Base-by-base conservation (phyloP, 2,329 filamentous ascomycete genomes). In the Botrytis aclada region DNA sequence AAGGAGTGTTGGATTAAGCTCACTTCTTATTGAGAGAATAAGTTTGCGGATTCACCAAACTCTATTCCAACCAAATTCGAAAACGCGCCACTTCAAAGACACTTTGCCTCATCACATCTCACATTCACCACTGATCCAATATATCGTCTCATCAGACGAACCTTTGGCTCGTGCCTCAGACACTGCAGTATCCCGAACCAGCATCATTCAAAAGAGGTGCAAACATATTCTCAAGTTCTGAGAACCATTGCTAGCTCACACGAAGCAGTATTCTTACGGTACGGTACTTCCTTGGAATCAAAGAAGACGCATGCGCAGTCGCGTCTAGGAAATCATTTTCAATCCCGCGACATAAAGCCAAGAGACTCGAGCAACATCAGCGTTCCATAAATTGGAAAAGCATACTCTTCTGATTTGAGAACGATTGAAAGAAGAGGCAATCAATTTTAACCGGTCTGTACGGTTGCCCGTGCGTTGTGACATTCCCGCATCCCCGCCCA, bases 141-240 rank as follows among this genome's bases (percentile, higher is more conserved):
- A 75, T n/a, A 74, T 76, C 75, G 66, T 62, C 63, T 73, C 70
- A 76, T 75, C 77, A 72, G 78, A 80, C 78, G 78, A 80, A 80
- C 78, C 73, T 79, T 62, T 79, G 78, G 79, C 75, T 77, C 75
- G 78, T 79, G 79, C 77, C 75, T 76, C 66, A 75, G 74, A 76
- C 73, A 75, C 77, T 79, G 77, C 78, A 79, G 69, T 56, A 73
- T 64, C 20, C 43, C 63, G 43, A 75, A 74, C 77, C 77, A 77
- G 64, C 71, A 65, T 70, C 51, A 71, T 2, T 69, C 64, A 51
- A 54, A 71, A 60, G 10, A 62, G 69, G 22, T 65, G 41, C 39
- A 56, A 32, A 16, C 22, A 56, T 61, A 60, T 67, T 61, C 34
- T 56, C 65, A 56, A 41, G 47, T 67, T 41, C 65, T 56, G 47